These are phyloP conservation scores for Cyberlindnera saturnus DNA, from an alignment of 805 yeast genomes.

Conservation along the genomic window DNA sequence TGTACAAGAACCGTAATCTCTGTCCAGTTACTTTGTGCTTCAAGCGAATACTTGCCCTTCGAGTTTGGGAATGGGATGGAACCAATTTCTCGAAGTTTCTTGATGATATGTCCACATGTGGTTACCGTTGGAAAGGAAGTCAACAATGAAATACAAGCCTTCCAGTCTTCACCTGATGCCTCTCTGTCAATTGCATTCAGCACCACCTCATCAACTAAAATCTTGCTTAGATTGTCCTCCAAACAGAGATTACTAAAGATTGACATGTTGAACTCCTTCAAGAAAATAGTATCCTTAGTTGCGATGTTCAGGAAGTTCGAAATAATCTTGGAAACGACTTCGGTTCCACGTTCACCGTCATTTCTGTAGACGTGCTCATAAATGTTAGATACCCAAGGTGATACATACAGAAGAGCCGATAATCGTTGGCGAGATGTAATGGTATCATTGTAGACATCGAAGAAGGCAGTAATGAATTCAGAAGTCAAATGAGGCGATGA, in stretches of 20 bases:
- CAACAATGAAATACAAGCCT: conserved; percentile 53
- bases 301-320: conserved; percentile 58
- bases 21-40: conserved; percentile 55
- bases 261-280: conserved; percentile 49
- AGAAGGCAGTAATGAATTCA: conserved; percentile 44
- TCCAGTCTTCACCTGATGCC: conserved; percentile 70
- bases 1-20: conserved; percentile 66
- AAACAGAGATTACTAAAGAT: conserved; percentile 64
- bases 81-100: conserved; percentile 49
- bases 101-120: conserved; percentile 58
- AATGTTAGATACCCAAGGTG: conserved; percentile 74
- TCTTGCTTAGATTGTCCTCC: conserved; percentile 51
- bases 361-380: conserved; percentile 48
- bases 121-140: conserved; percentile 65
- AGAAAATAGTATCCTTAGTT: conserved; percentile 38
- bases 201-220: conserved; percentile 67
- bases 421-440: conserved; percentile 22
- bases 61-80: conserved; percentile 40
- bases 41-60: conserved; percentile 36
- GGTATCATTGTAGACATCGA: conserved; percentile 45
- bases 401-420: conserved; percentile 37
- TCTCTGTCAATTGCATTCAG: conserved; percentile 70
- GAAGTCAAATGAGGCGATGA: conserved; percentile 54
- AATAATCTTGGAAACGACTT: conserved; percentile 52
- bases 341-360: conserved; percentile 54